phyloP scores from a whole-genome alignment of 1,139 yeast species.

The Kazachstania sp. region DNA sequence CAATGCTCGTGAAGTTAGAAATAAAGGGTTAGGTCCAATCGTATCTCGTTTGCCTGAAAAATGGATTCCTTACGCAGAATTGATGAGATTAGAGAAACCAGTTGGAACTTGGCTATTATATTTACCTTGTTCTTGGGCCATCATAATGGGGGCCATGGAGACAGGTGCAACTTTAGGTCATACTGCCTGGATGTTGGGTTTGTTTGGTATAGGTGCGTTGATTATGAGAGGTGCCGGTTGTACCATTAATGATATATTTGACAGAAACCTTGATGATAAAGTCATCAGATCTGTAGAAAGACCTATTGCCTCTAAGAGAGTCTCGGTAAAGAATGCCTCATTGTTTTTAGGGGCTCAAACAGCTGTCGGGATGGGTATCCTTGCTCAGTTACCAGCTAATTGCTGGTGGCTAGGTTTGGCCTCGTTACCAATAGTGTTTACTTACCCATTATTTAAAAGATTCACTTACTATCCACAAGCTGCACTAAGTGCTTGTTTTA shows the following conservation, averaged over 20 bases:
- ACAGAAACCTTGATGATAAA: conserved; percentile 69
- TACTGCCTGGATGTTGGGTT: conserved; percentile 47
- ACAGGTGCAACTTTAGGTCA: conserved; percentile 58
- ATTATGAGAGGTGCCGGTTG: conserved; percentile 98
- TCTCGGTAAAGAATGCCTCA: conserved; percentile 64
- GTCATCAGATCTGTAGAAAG: conserved; percentile 83
- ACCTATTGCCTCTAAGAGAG: conserved; percentile 85
- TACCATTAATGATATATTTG: conserved; percentile 84
- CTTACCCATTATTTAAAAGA: conserved; percentile 89
- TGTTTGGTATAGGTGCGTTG: conserved; percentile 77
- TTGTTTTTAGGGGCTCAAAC: conserved; percentile 65
- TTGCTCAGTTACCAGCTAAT: conserved; percentile 65
- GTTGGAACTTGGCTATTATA: conserved; percentile 81
- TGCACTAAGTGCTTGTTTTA: conserved; percentile 70
- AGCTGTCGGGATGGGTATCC: conserved; percentile 63
- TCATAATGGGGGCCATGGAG: conserved; percentile 68
- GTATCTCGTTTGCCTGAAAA: conserved; percentile 57
- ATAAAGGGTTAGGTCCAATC: conserved; percentile 50
- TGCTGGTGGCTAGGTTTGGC: conserved; percentile 79
- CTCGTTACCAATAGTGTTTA: conserved; percentile 68
- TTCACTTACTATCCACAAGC: conserved; percentile 93
- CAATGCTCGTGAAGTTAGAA: conserved; percentile 48
- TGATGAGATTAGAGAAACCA: conserved; percentile 88
- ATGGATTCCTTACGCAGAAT: conserved; percentile 83
- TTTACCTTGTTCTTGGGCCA: conserved; percentile 60